phyloP scores from a whole-genome alignment of 306 rosid species.

The Sicyos baderoa region DNA sequence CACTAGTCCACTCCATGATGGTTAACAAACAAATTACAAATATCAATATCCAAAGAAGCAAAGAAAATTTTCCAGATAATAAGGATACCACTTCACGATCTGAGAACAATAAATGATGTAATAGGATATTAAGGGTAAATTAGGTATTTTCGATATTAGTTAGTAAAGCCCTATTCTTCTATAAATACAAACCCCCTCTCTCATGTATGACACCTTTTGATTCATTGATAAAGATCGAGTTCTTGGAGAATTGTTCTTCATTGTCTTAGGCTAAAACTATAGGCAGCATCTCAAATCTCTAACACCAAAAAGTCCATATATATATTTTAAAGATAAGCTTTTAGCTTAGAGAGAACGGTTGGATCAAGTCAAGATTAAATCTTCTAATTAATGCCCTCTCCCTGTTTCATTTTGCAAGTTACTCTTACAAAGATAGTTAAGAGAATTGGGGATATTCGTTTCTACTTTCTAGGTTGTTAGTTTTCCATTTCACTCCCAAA shows the following conservation, averaged over 20 bases:
- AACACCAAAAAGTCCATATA: neutral
- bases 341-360: too few species aligned
- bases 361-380: too few species aligned
- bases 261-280: neutral
- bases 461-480: neutral
- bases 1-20: too few species aligned
- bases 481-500: neutral
- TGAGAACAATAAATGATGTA: neutral
- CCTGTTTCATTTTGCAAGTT: neutral
- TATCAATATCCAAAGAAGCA: constrained; percentile 2
- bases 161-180: too few species aligned
- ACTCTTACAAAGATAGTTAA: neutral
- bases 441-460: neutral
- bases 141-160: too few species aligned
- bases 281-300: neutral
- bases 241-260: too few species aligned
- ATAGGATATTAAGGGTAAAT: too few species aligned
- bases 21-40: neutral
- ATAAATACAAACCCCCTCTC: too few species aligned
- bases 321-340: too few species aligned
- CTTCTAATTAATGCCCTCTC: neutral
- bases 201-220: too few species aligned
- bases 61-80: neutral
- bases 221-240: too few species aligned
- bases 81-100: neutral